Base-by-base conservation (phyloP, 192 early-diverging fungal genomes). In the Coemansia sp. region DNA sequence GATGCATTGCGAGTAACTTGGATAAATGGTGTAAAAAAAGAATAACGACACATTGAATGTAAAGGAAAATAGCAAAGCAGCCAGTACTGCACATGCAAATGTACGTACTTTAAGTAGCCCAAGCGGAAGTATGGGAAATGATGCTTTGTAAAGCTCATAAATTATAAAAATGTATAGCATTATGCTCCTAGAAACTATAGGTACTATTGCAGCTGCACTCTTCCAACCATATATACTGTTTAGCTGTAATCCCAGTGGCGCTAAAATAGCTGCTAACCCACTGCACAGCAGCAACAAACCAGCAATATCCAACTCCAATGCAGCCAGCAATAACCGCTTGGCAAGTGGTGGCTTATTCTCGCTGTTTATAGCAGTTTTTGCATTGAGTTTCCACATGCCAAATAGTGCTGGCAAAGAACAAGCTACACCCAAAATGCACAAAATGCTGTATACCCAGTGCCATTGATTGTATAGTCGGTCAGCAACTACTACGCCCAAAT, bases 41-140 rank as follows among this genome's bases (percentile, higher is more conserved):
- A 58, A 66, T 37, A 77, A 59, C 47, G 73, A 61, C 41, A 77
- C 73, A 50, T 70, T 70, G 33, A 39, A 55, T 15, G 73, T 70
- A 51, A 59, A 69, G 59, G 62, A 77, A 49, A 77, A 70, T 46
- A 69, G 66, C 9, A 44, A 70, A 1, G 57, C 73, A 1, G 73
- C 62, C 1, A 70, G 43, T 8, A 70, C 67, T 9, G 74, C 65
- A 16, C 56, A 66, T 0, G 74, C 45, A 47, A 71, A 71, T 13
- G 68, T 84, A 5, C 76, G 71, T 52, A 47, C 50, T 36, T 57
- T 60, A 57, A 76, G 59, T 38, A 80, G 52, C 3, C 59, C 47
- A 33, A 72, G 58, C 0, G 68, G 68, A 6, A 80, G 51, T 6
- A 94, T 71, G n/a, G 93, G 92, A 44, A 85, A 83, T 11, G 65